Conservation (phyloP, 2,329 filamentous ascomycete genomes). For the Cladophialophora yegresii region DNA sequence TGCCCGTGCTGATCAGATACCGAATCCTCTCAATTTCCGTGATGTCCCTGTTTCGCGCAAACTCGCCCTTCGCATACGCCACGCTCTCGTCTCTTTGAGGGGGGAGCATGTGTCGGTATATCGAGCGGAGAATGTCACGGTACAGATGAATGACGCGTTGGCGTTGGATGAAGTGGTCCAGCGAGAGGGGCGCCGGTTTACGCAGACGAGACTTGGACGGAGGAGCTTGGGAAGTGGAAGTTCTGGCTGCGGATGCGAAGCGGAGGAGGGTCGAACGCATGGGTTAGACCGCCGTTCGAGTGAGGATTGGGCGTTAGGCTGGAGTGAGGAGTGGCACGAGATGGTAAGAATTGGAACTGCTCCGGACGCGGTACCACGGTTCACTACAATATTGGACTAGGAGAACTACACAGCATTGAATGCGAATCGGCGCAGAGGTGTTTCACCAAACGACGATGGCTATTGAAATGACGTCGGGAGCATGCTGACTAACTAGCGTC, state of each 20-base stretch:
- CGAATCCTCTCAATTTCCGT: slow-evolving; percentile 49
- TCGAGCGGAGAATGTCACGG: slow-evolving; percentile 46
- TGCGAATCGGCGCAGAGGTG: neutral
- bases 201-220: slow-evolving; percentile 11
- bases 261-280: slow-evolving; percentile 3
- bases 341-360: neutral
- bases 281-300: neutral
- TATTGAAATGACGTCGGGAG: neutral
- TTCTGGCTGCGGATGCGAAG: neutral
- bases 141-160: slow-evolving; percentile 48
- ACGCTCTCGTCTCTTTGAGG: slow-evolving; percentile 43
- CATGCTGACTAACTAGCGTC: neutral
- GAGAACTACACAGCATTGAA: neutral
- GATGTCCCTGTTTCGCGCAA: slow-evolving; percentile 48
- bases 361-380: neutral
- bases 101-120: slow-evolving; percentile 40
- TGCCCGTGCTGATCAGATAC: slow-evolving; percentile 51
- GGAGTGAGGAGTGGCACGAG: neutral
- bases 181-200: slow-evolving; percentile 26
- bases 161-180: slow-evolving; percentile 46
- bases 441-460: neutral
- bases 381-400: neutral
- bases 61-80: slow-evolving; percentile 49
- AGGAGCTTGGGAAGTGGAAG: neutral
- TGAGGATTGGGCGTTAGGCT: neutral